Evolutionary conservation across 2,329 filamentous ascomycete genomes (phyloP), one percentile per base, ranked within the genome.

Genomic region (Penicillium italicum): DNA sequence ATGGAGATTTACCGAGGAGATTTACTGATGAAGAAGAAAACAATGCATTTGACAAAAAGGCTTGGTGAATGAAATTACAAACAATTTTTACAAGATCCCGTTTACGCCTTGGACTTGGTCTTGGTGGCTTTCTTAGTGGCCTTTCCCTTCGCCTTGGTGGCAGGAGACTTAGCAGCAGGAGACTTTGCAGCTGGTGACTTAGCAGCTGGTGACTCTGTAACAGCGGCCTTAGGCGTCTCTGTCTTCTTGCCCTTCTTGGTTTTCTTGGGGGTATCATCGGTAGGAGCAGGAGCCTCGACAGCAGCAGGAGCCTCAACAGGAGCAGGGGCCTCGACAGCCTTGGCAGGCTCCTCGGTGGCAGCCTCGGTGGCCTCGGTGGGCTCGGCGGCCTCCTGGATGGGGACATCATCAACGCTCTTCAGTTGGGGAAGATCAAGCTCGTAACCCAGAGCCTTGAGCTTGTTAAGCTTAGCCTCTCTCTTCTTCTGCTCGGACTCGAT

Each of bases 401-500:
- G 74, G 46, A 85, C 78, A 43, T 77, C 76, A 24, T 82, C 79
- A 7, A 85, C 82, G 33, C 75, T 74, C 79, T 90, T 95, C 63
- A 96, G 76, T 62, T 80, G 77, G 0, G 91, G 90, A 22, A 84
- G 82, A 49, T 90, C 83, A 68, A 91, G 92, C 58, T 94, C 86
- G 74, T 99, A 97, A 10, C 89, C 93, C 57, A 95, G 74, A 40
- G 82, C 85, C 80, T 90, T 87, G 62, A 97, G 77, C 77, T 89
- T 89, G 69, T 88, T 83, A 1, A 83, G 85, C 75, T 90, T 89
- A 62, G 80, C 80, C 36, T 78, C 76, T 52, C 94, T 82, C 74
- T 84, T 86, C 72, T 82, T 80, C 73, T 88, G 82, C 79, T 96
- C 92, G 65, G 82, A 85, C 51, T 81, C 77, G 52, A 94, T 84